Percentiles rank a stretch among this genome's conserved stretches.
phyloP scores from a whole-genome alignment of 148 eudicot species.

The Linanthus parryae region DNA sequence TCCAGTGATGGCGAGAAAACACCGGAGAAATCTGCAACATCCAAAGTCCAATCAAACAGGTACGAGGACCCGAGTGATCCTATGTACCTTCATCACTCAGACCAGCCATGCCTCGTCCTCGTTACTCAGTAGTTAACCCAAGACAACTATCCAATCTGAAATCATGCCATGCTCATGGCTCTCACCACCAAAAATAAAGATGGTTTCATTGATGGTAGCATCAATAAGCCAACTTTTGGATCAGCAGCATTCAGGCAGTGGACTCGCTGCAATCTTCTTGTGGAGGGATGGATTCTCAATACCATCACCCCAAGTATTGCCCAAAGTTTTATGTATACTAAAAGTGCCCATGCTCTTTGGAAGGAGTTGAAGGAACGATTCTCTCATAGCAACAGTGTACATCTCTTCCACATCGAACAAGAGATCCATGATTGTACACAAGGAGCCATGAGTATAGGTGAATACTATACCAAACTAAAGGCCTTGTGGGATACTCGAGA shows the following conservation, averaged over 20 bases:
- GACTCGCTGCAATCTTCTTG: too few species aligned
- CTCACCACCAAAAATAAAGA: too few species aligned
- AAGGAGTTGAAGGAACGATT: not conserved
- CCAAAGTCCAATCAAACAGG: too few species aligned
- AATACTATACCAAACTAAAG: conserved; percentile 2
- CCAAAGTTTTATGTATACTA: not conserved
- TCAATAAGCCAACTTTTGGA: too few species aligned
- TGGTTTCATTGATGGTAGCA: too few species aligned
- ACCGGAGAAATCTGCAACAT: too few species aligned
- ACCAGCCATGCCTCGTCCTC: not conserved
- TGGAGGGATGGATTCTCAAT: too few species aligned
- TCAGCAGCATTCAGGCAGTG: not conserved
- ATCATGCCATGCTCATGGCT: conserved; percentile 8
- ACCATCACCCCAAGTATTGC: not conserved
- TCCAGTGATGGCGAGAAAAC: too few species aligned
- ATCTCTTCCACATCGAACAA: too few species aligned
- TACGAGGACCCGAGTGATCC: too few species aligned
- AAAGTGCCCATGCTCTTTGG: not conserved
- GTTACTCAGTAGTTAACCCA: not conserved
- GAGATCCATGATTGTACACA: conserved; percentile 7
- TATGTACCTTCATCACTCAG: not conserved
- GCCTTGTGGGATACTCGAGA: not conserved
- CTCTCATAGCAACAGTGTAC: not conserved
- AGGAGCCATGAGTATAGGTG: conserved; percentile 5
- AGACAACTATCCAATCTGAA: too few species aligned